Evolutionary conservation across 495 filamentous ascomycete genomes (phyloP), one percentile per base, ranked within the genome.

Genomic region (Neurospora discreta): DNA sequence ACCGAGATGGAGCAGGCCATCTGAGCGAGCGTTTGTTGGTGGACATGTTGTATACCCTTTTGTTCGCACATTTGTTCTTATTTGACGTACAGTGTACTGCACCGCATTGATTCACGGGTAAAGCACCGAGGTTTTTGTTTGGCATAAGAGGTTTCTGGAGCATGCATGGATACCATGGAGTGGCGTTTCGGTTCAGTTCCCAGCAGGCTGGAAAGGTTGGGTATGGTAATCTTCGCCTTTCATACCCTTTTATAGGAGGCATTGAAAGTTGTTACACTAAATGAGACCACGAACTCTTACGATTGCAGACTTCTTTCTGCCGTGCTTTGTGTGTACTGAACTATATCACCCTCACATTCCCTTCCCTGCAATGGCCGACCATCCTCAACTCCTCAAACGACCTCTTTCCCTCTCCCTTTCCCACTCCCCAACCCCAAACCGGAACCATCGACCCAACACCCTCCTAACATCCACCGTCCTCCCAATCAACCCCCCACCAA

Each of bases 1-100:
- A 97, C 91, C 36, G 94, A 98, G 86, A 97, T 99, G 94, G 96
- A 98, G 80, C 94, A 98, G 82, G 90, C 89, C 72, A 87, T 94
- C 73, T 93, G 78, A 90, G 71, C 40, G 9, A 15, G 43, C 3
- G 43, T 65, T 36, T 68, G 69, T 69, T 69, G 52, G 52, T 33
- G 16, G 52, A 33, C 33, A 33, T 26, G 26, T 41, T 73, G 16
- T 26, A 60, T 60, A 60, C 52, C 52, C 23, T 60, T 60, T 60
- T 60, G 26, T 60, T 18, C 23, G 52, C 52, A 33, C 26, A 33
- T 3, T 33, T 60, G 52, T 60, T 60, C 52, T 60, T 65, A 7
- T 65, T 72, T 65, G 10, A 36, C 5, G 52, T 36, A 30, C 8
- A 18, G 52, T 30, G 33, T 65, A 65, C 15, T 13, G 10, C 46